Evolutionary conservation across 1,284 basidiomycete genomes (phyloP), one percentile per base, ranked within the genome.

Genomic region (Ceratobasidium sp.): DNA sequence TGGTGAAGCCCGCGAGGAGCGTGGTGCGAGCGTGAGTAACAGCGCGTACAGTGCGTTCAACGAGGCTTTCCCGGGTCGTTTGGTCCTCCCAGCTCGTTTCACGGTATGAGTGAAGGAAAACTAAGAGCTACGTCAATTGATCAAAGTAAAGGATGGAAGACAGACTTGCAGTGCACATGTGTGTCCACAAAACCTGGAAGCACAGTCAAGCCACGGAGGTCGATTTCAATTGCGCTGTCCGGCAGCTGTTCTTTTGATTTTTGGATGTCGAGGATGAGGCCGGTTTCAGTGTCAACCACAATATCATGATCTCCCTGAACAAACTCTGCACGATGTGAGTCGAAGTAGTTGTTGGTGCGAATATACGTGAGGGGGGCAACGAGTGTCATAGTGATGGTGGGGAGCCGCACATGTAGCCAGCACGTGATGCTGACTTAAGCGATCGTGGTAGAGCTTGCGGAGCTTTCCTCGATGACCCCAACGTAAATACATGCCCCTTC

Each of bases 101-200:
- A 7, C 81, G 76, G 76, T 88, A 89, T 0, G 86, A 81, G 76
- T 88, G 87, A 1, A 90, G 80, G 76, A 90, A 88, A 51, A 89
- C 86, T 88, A 75, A 48, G 70, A 23, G 62, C 49, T 30, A 36
- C 40, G 30, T 12, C 64, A 61, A 16, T 16, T 18, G 49, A 25
- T 23, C 30, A 11, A 62, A 23, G 23, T 73, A 72, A 36, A 28
- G 40, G 9, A 8, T 51, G 12, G 28, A 16, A 5, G 53, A 18
- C 21, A 60, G 14, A 81, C 86, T 79, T 77, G 88, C 88, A 79
- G 77, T 88, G 88, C 21, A 90, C 87, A 79, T 90, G 88, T 1
- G 81, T 81, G 76, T 90, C 88, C n/a, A 89, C 87, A 62, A 89
- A 85, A 0, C 88, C 88, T 21, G 88, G 87, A 2, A 88, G 77